A percentile compares a stretch with the other conserved stretches of the same genome.
phyloP scores from a whole-genome alignment of 2,329 filamentous ascomycete genomes.

The Aspergillus spinulosporus region DNA sequence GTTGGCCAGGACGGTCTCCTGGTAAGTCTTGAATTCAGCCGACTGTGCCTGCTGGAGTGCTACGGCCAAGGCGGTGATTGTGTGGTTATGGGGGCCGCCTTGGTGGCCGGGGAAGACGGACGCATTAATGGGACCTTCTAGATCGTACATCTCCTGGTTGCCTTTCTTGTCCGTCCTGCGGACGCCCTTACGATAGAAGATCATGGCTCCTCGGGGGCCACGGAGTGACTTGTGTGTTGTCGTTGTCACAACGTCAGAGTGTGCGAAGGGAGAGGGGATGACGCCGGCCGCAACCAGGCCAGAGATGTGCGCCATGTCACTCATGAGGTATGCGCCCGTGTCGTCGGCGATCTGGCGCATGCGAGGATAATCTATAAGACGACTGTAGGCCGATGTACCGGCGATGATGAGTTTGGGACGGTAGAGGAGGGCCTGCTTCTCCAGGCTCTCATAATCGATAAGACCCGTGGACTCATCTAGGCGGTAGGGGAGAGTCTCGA shows the following conservation, averaged over 20 bases:
- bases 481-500: slow-evolving; percentile 97
- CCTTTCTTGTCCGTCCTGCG: slow-evolving; percentile 89
- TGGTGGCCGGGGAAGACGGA: slow-evolving; percentile 99
- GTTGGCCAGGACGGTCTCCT: slow-evolving; percentile 87
- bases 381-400: slow-evolving; percentile 97
- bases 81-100: slow-evolving; percentile 98
- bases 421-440: slow-evolving; percentile 87
- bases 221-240: slow-evolving; percentile 99
- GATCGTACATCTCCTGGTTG: slow-evolving; percentile 85
- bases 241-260: slow-evolving; percentile 96
- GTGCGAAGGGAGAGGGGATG: slow-evolving; percentile 86
- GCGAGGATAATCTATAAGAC: slow-evolving; percentile 91
- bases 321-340: slow-evolving; percentile 89
- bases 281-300: slow-evolving; percentile 91
- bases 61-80: slow-evolving; percentile 93
- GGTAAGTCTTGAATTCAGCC: slow-evolving; percentile 90
- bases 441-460: slow-evolving; percentile 93
- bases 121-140: slow-evolving; percentile 96
- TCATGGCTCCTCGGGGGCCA: slow-evolving; percentile 97
- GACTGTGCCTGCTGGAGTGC: slow-evolving; percentile 91
- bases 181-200: slow-evolving; percentile 98
- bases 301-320: slow-evolving; percentile 99
- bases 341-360: slow-evolving; percentile 96
- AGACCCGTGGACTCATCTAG: slow-evolving; percentile 75
- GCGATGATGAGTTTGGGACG: slow-evolving; percentile 95